These are phyloP conservation scores for Cyamopsis tetragonoloba DNA, from an alignment of 306 rosid genomes.

Conservation along the genomic window DNA sequence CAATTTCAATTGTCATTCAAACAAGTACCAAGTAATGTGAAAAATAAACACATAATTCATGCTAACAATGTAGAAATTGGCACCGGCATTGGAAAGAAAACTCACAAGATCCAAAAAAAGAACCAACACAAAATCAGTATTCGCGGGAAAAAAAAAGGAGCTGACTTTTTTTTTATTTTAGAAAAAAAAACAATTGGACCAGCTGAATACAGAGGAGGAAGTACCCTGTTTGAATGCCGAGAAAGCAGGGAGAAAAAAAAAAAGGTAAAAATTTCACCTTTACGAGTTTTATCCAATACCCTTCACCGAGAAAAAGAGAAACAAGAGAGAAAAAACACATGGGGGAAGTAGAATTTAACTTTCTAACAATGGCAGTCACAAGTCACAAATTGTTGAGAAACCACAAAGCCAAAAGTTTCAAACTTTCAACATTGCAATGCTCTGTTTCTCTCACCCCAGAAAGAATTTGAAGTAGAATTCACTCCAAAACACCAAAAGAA, in stretches of 20 bases:
- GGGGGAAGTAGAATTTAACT: slow-evolving; percentile 16
- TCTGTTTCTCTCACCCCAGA: not conserved
- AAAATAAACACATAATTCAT: not conserved
- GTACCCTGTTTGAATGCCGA: slow-evolving; percentile 28
- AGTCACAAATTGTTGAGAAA: slow-evolving; percentile 8
- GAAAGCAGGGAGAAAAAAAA: not conserved
- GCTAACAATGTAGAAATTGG: not conserved
- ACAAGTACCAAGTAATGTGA: no score
- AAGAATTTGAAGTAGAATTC: not conserved
- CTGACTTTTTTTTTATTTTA: not conserved
- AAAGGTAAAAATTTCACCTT: not conserved
- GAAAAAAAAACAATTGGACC: not conserved
- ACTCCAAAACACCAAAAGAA: not conserved
- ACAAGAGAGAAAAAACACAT: not conserved
- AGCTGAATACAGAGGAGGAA: slow-evolving; percentile 8
- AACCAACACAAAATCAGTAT: slow-evolving; percentile 7
- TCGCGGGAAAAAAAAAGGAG: slow-evolving; percentile 24
- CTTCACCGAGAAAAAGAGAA: slow-evolving; percentile 12
- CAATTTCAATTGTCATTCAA: no score
- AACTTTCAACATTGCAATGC: slow-evolving; percentile 14
- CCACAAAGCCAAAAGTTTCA: slow-evolving; percentile 10
- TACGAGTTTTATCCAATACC: not conserved
- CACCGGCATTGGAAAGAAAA: not conserved
- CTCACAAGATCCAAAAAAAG: not conserved
- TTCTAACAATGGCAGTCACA: slow-evolving; percentile 14